Percentiles rank a stretch among this genome's conserved stretches.
These are phyloP conservation scores for Plasmodium sp. DNA, from an alignment of 169 alveolate species.

Conservation along the genomic window DNA sequence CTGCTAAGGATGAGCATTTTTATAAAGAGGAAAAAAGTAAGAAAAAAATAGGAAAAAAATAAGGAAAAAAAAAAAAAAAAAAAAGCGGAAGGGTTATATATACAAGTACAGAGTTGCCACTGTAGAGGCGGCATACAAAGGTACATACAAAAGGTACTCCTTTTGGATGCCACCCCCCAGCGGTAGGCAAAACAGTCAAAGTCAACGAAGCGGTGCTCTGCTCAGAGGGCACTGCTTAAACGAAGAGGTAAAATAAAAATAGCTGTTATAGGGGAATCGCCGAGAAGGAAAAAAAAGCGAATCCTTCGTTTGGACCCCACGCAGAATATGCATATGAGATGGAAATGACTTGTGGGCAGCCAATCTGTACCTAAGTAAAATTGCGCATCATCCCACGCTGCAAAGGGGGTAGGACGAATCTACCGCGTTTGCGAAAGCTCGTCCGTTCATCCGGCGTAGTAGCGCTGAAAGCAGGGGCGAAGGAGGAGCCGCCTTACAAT, in stretches of 20 bases:
- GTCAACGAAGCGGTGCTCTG: neutral
- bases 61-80: neutral
- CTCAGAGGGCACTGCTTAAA: neutral
- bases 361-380: neutral
- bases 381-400: neutral
- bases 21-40: constrained; percentile 13
- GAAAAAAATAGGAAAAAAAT: neutral
- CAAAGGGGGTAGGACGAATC: neutral
- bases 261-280: neutral
- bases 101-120: neutral
- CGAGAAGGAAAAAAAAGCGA: neutral
- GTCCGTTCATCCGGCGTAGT: neutral
- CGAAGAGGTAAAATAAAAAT: neutral
- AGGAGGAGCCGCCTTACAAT: neutral
- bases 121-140: neutral
- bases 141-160: neutral
- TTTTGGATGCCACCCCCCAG: neutral
- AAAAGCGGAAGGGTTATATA: neutral
- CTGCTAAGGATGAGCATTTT: neutral
- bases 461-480: neutral
- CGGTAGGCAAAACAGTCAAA: neutral
- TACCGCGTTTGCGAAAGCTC: neutral
- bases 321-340: neutral
- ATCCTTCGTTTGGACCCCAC: neutral
- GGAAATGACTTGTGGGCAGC: neutral